These are phyloP conservation scores for Dissoconium aciculare DNA, from an alignment of 2,329 filamentous ascomycete genomes.

Conservation along the genomic window DNA sequence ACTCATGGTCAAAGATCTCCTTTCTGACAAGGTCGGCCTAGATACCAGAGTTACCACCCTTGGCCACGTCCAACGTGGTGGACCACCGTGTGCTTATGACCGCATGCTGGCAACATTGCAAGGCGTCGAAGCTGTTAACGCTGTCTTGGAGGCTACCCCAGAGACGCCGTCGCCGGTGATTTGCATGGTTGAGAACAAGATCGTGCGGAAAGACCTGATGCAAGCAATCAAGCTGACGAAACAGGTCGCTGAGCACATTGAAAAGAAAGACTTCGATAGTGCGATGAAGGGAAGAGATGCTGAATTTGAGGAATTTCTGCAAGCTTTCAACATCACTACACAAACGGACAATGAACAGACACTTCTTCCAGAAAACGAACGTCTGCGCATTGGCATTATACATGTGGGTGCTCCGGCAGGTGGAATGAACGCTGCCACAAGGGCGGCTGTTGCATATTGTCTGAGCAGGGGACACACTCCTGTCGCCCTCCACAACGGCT, in stretches of 20 bases:
- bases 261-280: constrained; percentile 67
- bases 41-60: constrained; percentile 92
- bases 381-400: constrained; percentile 87
- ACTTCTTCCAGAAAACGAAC: constrained; percentile 56
- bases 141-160: constrained; percentile 76
- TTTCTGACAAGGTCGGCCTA: constrained; percentile 65
- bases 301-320: constrained; percentile 86
- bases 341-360: constrained; percentile 59
- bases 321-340: constrained; percentile 81
- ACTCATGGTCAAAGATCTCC: constrained; percentile 67
- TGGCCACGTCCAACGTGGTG: constrained; percentile 93
- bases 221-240: constrained; percentile 79
- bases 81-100: constrained; percentile 83
- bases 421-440: constrained; percentile 94
- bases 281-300: constrained; percentile 83
- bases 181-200: constrained; percentile 95
- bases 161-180: constrained; percentile 89
- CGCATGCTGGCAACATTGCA: constrained; percentile 85
- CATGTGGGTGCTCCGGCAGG: constrained; percentile 93
- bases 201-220: constrained; percentile 76
- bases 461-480: constrained; percentile 82
- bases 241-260: constrained; percentile 66
- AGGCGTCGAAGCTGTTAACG: constrained; percentile 84
- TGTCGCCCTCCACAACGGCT: constrained; percentile 88
- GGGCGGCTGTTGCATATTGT: constrained; percentile 87